A percentile compares a stretch with the other conserved stretches of the same genome.
Conservation (phyloP, 1,139 yeast species). For the Debaryomyces robertsiae region DNA sequence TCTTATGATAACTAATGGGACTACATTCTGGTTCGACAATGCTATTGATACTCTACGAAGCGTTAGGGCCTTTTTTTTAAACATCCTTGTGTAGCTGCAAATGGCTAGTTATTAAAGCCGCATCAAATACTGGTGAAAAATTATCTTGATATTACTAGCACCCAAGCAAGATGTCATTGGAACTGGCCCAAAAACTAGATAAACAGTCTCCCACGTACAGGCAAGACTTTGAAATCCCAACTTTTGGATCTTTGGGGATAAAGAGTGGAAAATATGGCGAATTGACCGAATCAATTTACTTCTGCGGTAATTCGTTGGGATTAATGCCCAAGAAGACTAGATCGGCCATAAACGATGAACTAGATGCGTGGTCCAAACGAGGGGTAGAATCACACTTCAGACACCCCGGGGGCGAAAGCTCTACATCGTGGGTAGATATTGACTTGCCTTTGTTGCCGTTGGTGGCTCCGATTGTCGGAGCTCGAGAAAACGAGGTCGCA, state of each 20-base stretch:
- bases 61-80: too few species aligned
- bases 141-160: too few species aligned
- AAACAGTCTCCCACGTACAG: slow-evolving; percentile 36
- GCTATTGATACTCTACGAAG: too few species aligned
- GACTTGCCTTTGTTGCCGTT: slow-evolving; percentile 75
- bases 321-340: slow-evolving; percentile 74
- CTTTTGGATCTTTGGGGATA: slow-evolving; percentile 55
- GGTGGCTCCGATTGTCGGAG: slow-evolving; percentile 78
- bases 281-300: slow-evolving; percentile 49
- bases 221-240: slow-evolving; percentile 59
- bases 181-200: slow-evolving; percentile 35
- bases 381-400: slow-evolving; percentile 87
- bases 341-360: slow-evolving; percentile 60
- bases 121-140: too few species aligned
- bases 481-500: slow-evolving; percentile 71
- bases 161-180: slow-evolving; percentile 16
- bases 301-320: slow-evolving; percentile 92
- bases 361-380: slow-evolving; percentile 77
- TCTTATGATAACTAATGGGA: too few species aligned
- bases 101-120: too few species aligned
- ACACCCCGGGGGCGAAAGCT: slow-evolving; percentile 51
- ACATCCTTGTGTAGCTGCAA: too few species aligned
- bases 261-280: slow-evolving; percentile 19
- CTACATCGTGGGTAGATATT: slow-evolving; percentile 77
- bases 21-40: too few species aligned